phyloP scores from a whole-genome alignment of 1,284 basidiomycete species.

The Cutaneotrichosporon dermatis region DNA sequence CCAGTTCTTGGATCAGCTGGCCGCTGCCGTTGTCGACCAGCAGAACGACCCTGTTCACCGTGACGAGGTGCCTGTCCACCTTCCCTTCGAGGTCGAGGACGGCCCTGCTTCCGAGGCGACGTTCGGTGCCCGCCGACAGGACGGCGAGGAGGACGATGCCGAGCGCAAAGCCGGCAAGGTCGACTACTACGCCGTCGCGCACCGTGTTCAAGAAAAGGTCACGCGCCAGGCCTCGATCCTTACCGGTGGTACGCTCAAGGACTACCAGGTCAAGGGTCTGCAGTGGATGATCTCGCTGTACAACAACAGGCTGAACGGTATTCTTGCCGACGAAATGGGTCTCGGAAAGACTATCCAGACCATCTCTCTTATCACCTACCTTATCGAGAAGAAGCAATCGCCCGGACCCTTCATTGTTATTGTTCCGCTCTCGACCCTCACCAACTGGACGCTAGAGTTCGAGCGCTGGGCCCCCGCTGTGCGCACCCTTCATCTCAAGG shows the following conservation, averaged over 20 bases:
- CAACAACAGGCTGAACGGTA: conserved; percentile 88
- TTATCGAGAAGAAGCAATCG: conserved; percentile 88
- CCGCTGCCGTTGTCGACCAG: conserved; percentile 89
- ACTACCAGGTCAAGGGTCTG: conserved; percentile 91
- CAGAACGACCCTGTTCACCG: conserved; percentile 66
- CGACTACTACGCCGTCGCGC: conserved; percentile 96
- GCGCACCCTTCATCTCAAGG: conserved; percentile 87
- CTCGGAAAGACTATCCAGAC: conserved; percentile 95
- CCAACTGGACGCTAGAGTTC: conserved; percentile 97
- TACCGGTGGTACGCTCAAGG: conserved; percentile 76
- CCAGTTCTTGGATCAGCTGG: conserved; percentile 87
- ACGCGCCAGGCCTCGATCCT: conserved; percentile 77
- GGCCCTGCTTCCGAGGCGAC: conserved; percentile 79
- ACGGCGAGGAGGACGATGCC: conserved; percentile 58
- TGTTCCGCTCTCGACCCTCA: conserved; percentile 96
- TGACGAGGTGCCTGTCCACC: conserved; percentile 24
- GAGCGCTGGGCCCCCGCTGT: conserved; percentile 93
- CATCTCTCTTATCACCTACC: conserved; percentile 91
- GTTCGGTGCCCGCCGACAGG: conserved; percentile 73
- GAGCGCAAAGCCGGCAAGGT: conserved; percentile 64
- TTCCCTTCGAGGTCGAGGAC: conserved; percentile 56
- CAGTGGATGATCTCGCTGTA: conserved; percentile 96
- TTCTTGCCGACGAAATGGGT: conserved; percentile 95
- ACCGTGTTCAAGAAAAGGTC: conserved; percentile 86
- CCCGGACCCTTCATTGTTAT: conserved; percentile 95